Evolutionary conservation across 106 monocot genomes (phyloP), one percentile per base, ranked within the genome.

Genomic region (Chionographis japonica): DNA sequence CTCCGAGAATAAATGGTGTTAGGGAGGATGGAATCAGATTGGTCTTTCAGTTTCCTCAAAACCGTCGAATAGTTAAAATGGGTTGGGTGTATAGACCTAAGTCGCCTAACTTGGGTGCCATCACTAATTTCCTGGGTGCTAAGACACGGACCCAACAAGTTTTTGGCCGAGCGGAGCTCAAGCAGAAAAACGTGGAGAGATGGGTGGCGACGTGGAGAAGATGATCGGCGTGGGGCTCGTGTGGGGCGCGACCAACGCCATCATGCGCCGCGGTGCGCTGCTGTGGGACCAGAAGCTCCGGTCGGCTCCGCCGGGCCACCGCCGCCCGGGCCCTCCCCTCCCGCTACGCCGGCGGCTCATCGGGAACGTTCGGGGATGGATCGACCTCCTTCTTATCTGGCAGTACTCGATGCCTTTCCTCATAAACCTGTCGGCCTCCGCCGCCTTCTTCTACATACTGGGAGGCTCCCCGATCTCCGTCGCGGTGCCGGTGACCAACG

Each of bases 401-500:
- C 92, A 98, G 73, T 98, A 98, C 85, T 83, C 92, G 8, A 55
- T 85, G 2, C 98, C 98, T 8, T 93, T 98, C 83, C 39, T 85
- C 14, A 63, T 83, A 27, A 98, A 98, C 73, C 82, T 98, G 54
- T 81, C 83, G 9, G 98, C 98, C 63, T 98, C 98, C 53, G 90
- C 90, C 73, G 71, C 84, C 20, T 98, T 98, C 85, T 98, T 98
- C 87, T 63, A 79, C 85, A 67, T 88, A 46, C 90, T 98, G 70
- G 67, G 77, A 64, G 85, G 52, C 42, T 71, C 98, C 40, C 92
- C 87, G 19, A 85, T 98, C 72, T 98, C 92, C 71, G 56, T 98
- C 1, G 98, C 90, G 40, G 98, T 98, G 14, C 98, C 98, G 37
- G 90, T 98, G 19, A 98, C 98, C 68, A 93, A 98, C 68, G 98